Base-by-base conservation (phyloP, 805 yeast genomes). In the Starmerella powellii region DNA sequence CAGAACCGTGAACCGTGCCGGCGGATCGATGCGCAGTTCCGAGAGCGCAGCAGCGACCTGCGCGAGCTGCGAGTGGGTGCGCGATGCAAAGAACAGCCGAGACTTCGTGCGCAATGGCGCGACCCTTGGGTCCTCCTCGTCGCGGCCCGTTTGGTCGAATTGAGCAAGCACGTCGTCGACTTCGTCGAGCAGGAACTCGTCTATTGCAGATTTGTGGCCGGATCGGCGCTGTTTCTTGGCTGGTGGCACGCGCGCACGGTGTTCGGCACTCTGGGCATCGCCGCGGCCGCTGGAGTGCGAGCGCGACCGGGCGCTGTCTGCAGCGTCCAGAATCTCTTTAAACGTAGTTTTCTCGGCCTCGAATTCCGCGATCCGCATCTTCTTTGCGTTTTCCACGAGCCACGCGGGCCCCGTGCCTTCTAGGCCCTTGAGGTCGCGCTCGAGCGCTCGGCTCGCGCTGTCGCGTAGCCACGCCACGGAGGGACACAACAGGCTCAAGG, bases 31-130 rank as follows among this genome's bases (percentile, higher is more conserved):
- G 0, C 62, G 48, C 0, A 93, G 74, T 19, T 80, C 54, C 34
- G 66, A 57, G 30, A 87, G 60, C 52, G 88, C 95, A 13, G 73
- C 71, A 0, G 85, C 73, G 55, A 87, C 82, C 56, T 87, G 97
- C 29, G 68, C 67, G 34, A 87, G 63, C 57, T 87, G 97, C 0
- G 95, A 83, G 55, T 87, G 96, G 0, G 97, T 87, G 59, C 97
- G 66, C 2, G 95, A 84, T 0, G 94, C 70, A 56, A 77, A 86
- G 51, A 62, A 73, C 1, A 87, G 73, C 50, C 76, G 72, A 1
- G 65, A 53, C 0, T 73, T 65, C 31, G 64, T 40, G n/a, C 31
- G 36, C 18, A 40, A 34, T 23, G 35, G 38, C 32, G 34, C 38
- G 6, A 40, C 34, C 34, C 32, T 31, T 6, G 13, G n/a, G 28